Evolutionary conservation across 768 basidiomycete species (phyloP).

Genomic region (Pleurotus eryngii): DNA sequence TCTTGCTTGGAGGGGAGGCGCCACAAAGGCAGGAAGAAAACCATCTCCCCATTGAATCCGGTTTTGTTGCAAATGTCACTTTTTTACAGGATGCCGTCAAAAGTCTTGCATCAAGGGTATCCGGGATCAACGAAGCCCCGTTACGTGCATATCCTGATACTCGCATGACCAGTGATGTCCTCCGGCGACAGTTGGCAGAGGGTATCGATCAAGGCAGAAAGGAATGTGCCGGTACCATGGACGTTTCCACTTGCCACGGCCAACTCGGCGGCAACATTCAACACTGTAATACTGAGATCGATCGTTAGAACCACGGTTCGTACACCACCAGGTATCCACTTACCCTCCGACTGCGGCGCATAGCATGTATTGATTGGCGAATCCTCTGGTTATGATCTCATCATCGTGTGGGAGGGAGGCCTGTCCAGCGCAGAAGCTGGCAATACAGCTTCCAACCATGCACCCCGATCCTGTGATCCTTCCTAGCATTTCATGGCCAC

Average conservation of each 20-base stretch:
- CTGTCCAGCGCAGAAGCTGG: slow-evolving; percentile 77
- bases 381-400: slow-evolving; percentile 29
- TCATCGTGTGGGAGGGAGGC: slow-evolving; percentile 33
- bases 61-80: slow-evolving; percentile 14
- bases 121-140: neutral
- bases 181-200: slow-evolving; percentile 37
- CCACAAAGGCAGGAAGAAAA: slow-evolving; percentile 49
- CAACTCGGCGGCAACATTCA: slow-evolving; percentile 62
- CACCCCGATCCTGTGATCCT: slow-evolving; percentile 91
- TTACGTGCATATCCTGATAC: neutral
- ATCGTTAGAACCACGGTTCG: neutral
- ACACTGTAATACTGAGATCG: slow-evolving; percentile 44
- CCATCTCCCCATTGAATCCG: slow-evolving; percentile 55
- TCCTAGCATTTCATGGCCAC: slow-evolving; percentile 72
- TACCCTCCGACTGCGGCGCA: slow-evolving; percentile 76
- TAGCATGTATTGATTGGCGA: slow-evolving; percentile 79
- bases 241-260: slow-evolving; percentile 48
- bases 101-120: too few species aligned
- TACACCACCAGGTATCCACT: slow-evolving; percentile 17
- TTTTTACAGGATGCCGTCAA: too few species aligned
- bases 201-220: slow-evolving; percentile 61
- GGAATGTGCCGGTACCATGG: slow-evolving; percentile 62
- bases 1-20: too few species aligned
- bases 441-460: slow-evolving; percentile 72
- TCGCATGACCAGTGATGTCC: slow-evolving; percentile 22